Evolutionary conservation across 1,284 basidiomycete genomes (phyloP), one percentile per base, ranked within the genome.

Genomic region (Leccinum griseonigrum): DNA sequence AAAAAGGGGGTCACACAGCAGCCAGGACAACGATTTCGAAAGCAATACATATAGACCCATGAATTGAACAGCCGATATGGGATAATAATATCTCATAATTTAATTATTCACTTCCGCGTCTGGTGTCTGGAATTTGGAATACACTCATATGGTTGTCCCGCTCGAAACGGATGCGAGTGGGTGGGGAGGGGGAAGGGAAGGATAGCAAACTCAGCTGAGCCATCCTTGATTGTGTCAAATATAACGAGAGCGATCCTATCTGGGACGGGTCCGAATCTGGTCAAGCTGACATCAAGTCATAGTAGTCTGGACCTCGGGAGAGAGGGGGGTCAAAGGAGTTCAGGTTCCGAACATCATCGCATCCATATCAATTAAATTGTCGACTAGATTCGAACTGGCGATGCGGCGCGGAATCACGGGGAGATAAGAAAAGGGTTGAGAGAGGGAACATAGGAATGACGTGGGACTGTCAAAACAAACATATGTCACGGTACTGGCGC

Each of bases 251-350:
- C 4, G 28, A 59, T 63, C 56, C 66, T 66, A 51, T 48, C 22
- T 34, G 59, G 53, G 56, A 60, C 67, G 67, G 67, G 55, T 69
- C 67, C 68, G 68, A 60, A 60, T 57, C 66, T 36, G 43, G 38
- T 59, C 38, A 50, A 54, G 63, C 9, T 60, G 67, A 67, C 57
- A 60, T 56, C 57, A 57, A 46, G 43, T 10, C 46, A 28, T 34
- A 53, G 56, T 34, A 53, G 56, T 54, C 66, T 59, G 38, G 64
- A 63, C 59, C 60, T 60, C 54, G 53, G 66, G 60, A 65, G 51
- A 60, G 31, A 22, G 51, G 28, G 40, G 38, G 46, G 18, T 22
- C 46, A 22, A 48, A 48, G 46, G 46, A 13, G 46, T 22, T 48
- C 46, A 48, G 46, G 46, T 48, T 48, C 46, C 46, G 46, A 48